Base-by-base conservation (phyloP, 495 filamentous ascomycete species). In the Penicillium maclennaniae region DNA sequence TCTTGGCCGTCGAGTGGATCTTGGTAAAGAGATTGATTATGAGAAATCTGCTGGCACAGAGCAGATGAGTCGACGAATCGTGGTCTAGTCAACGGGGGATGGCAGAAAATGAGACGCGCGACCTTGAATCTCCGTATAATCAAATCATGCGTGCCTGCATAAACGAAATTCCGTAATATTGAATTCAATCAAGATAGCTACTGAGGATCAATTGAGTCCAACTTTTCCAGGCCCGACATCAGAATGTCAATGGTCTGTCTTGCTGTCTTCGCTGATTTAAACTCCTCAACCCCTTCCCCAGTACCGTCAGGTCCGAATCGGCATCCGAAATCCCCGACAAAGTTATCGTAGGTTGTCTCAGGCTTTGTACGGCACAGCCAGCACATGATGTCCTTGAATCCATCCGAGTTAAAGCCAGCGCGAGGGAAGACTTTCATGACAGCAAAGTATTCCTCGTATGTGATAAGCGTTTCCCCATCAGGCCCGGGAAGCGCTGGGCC, bases 311-410 rank as follows among this genome's bases (percentile, higher is more conserved):
- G 23, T 23, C 23, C 23, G 23, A 23, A 23, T 23, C 5, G 23
- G 23, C 23, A 23, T 23, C 34, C 34, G 6, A 4, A 37, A 2
- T 37, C 34, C 6, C 48, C 28, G 10, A 73, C 69, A 42, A 76
- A 68, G 48, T 77, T 81, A 50, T 78, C 70, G 58, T 75, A 79
- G 10, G 79, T 81, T 4, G 76, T 75, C 26, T 65, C 63, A 6
- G 78, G 77, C 61, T 81, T 81, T 6, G 40, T 61, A 7, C 56
- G 56, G 51, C 76, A 81, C 20, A 83, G 53, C 1, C 65, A 63
- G 53, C 70, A 77, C 55, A 77, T 53, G 14, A 75, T 63, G 10
- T 66, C 58, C 40, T 58, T 72, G 1, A 77, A 9, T 1, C 49
- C 59, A 1, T 68, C 65, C 5, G 23, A 23, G 19, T 56, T 65